Evolutionary conservation across 495 filamentous ascomycete genomes (phyloP).

Genomic region (Melanomma pulvis-pyrius): DNA sequence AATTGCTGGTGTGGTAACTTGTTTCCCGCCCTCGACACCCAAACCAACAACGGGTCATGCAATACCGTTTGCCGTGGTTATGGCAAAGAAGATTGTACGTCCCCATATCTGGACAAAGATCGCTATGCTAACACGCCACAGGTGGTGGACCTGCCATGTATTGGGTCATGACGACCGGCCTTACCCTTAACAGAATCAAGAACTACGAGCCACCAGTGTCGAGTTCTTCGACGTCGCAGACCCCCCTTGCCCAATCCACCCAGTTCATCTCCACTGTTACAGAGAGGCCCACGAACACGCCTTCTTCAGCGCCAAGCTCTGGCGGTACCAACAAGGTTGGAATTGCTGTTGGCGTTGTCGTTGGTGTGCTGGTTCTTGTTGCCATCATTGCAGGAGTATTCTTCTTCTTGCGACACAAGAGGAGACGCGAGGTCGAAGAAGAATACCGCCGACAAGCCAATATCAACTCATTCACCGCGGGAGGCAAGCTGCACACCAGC

Average conservation of each 20-base stretch:
- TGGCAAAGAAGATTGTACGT: constrained; percentile 60
- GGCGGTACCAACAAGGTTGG: constrained; percentile 66
- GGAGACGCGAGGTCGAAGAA: constrained; percentile 72
- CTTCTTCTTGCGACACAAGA: constrained; percentile 75
- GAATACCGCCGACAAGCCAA: constrained; percentile 77
- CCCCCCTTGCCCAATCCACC: neutral
- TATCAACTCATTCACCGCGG: constrained; percentile 66
- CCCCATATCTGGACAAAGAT: neutral
- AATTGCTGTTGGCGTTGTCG: constrained; percentile 86
- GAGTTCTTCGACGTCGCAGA: constrained; percentile 17
- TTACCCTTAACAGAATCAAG: constrained; percentile 37
- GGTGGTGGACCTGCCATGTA: constrained; percentile 56
- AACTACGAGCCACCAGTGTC: constrained; percentile 7
- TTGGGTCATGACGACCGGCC: constrained; percentile 58
- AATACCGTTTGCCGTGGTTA: constrained; percentile 61
- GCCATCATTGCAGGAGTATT: constrained; percentile 68
- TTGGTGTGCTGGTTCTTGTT: constrained; percentile 72
- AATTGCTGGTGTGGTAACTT: constrained; percentile 66
- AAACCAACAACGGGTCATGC: constrained; percentile 57
- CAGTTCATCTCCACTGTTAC: neutral
- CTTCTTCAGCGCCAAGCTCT: constrained; percentile 28
- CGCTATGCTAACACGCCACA: constrained; percentile 37
- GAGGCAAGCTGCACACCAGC: constrained; percentile 59
- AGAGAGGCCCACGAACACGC: constrained; percentile 12
- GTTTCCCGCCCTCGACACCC: constrained; percentile 54